Conservation (phyloP, 2,329 filamentous ascomycete species). For the Trichoderma harzianum region DNA sequence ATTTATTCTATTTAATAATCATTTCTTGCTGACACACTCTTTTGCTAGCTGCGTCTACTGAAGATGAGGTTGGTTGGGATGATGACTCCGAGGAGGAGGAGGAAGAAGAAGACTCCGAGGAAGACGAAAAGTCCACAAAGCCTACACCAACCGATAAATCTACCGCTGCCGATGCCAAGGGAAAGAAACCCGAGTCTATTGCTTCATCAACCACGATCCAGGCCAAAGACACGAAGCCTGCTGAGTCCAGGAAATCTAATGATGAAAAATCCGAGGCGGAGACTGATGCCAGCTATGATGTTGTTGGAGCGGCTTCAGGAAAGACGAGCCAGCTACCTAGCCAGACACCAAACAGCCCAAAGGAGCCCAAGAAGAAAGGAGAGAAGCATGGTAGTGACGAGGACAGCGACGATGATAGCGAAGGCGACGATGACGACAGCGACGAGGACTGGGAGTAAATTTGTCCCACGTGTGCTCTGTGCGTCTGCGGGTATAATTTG, state of each 20-base stretch:
- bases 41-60: constrained; percentile 59
- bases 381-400: constrained; percentile 32
- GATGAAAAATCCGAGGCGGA: constrained; percentile 88
- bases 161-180: constrained; percentile 29
- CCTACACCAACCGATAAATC: constrained; percentile 32
- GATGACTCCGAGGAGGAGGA: constrained; percentile 57
- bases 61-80: constrained; percentile 69
- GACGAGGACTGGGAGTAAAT: constrained; percentile 76
- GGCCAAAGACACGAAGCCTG: constrained; percentile 53
- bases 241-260: constrained; percentile 69
- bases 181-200: constrained; percentile 47
- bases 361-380: constrained; percentile 49
- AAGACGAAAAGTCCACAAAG: constrained; percentile 25
- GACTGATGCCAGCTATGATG: constrained; percentile 93
- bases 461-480: background rate
- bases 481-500: constrained; percentile 6
- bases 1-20: background rate
- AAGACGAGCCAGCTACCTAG: constrained; percentile 78
- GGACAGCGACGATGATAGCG: constrained; percentile 36
- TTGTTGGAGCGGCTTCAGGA: constrained; percentile 76
- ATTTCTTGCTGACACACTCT: constrained; percentile 9
- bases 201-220: constrained; percentile 61
- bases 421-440: constrained; percentile 35
- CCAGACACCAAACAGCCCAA: constrained; percentile 73
- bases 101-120: constrained; percentile 39